These are phyloP conservation scores for Camelina sativa DNA, from an alignment of 345 rosid species.

Conservation along the genomic window DNA sequence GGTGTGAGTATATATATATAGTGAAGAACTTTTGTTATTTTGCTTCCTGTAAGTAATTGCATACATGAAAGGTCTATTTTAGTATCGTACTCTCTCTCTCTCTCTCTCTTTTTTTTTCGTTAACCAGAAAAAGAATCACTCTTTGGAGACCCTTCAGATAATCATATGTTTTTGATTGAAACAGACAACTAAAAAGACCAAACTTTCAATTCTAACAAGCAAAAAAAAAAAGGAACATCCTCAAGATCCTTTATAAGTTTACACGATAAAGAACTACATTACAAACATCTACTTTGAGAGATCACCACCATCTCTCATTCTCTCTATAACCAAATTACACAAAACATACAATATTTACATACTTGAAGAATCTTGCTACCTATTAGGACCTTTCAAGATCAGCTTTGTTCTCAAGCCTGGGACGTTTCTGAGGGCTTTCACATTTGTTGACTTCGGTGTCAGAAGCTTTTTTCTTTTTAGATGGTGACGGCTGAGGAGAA, in stretches of 20 bases:
- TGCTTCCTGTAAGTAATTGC: neutral
- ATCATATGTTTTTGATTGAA: too few relatives aligned
- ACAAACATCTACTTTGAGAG: constrained; percentile 32
- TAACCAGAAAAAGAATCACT: neutral
- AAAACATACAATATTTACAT: constrained; percentile 29
- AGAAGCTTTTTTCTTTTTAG: constrained; percentile 47
- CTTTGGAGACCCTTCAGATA: too few relatives aligned
- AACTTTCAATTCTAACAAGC: neutral
- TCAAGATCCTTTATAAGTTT: constrained; percentile 17
- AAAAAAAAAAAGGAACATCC: constrained; percentile 27
- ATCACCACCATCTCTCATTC: constrained; percentile 12
- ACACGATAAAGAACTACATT: constrained; percentile 33
- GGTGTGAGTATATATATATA: neutral
- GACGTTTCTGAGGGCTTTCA: constrained; percentile 51
- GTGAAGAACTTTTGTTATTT: neutral
- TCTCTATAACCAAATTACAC: constrained; percentile 23
- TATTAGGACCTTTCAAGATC: constrained; percentile 48
- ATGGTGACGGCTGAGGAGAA: constrained; percentile 38
- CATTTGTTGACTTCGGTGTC: constrained; percentile 38
- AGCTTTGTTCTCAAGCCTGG: constrained; percentile 43
- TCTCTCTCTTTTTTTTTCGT: neutral
- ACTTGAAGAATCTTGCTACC: constrained; percentile 32
- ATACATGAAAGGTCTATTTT: neutral
- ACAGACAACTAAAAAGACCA: too few relatives aligned
- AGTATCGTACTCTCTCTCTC: constrained; percentile 6